Evolutionary conservation across 257 asterid species (phyloP).

Genomic region (Penstemon newberryi): DNA sequence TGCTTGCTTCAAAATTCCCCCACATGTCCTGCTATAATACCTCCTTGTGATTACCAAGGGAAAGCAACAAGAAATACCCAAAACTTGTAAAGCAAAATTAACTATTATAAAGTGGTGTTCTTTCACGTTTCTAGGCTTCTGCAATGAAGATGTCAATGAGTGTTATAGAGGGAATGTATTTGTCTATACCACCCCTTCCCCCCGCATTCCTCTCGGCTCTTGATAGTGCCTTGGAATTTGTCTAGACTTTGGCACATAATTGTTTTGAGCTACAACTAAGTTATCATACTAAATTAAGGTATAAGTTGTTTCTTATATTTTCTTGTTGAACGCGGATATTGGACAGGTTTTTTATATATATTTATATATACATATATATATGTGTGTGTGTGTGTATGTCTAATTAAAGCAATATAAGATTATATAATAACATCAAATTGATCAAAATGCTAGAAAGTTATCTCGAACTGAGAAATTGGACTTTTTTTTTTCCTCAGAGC

Average conservation of each 20-base stretch:
- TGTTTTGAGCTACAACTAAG: background rate
- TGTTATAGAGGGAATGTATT: no score
- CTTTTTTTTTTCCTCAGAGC: background rate
- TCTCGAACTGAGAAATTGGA: conserved; percentile 1
- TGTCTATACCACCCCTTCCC: no score
- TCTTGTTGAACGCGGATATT: background rate
- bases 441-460: background rate
- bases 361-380: background rate
- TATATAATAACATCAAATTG: background rate
- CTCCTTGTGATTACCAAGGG: background rate
- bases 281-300: background rate
- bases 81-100: no score
- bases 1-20: background rate
- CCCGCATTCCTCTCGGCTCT: background rate
- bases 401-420: background rate
- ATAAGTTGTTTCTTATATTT: background rate
- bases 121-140: background rate
- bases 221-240: background rate
- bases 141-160: background rate
- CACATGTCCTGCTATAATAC: background rate
- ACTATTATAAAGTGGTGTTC: no score
- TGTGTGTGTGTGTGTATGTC: background rate
- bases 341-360: background rate
- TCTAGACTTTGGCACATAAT: background rate
- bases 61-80: no score